Base-by-base conservation (phyloP, 2,329 filamentous ascomycete species). In the Cercospora citrullina region DNA sequence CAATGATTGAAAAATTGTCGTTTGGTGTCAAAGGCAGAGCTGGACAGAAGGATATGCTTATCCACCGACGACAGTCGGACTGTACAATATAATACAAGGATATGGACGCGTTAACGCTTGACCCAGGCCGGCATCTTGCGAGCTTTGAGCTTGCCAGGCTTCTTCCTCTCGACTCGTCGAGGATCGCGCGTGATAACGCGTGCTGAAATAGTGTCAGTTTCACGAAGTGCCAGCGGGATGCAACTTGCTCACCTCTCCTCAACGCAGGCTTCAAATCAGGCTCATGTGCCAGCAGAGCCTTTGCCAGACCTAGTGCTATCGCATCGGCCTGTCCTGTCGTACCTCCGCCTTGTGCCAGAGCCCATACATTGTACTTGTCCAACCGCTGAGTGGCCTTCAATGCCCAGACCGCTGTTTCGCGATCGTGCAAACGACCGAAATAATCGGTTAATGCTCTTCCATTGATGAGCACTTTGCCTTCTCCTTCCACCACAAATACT, bases 61-160 rank as follows among this genome's bases (percentile, higher is more conserved):
- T 55, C 23, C 48, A 28, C 48, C 10, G 23, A 14, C 4, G 16
- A 14, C 12, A 55, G 18, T 18, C 31, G 30, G 55, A 59, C 53
- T 65, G 55, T 63, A 66, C 63, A 68, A 48, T 68, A 68, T 68
- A 23, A 65, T 66, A 66, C 67, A 68, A 60, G 30, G 61, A 36
- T 45, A 58, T 45, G 39, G 45, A 45, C 36, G 36, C 39, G 30
- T 71, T 74, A 90, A 79, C 88, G 85, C 89, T 97, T 98, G 86
- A 98, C 94, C 95, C 96, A 99, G 76, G 95, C 87, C 69, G 94
- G 94, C 89, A 91, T 96, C 89, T 99, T 99, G 82, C 95, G 91
- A 67, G 95, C 94, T 87, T 99, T 99, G 83, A 96, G 82, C 77
- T 93, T 92, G 74, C 95, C 96, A 66, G 93, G 88, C 87, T 99